Evolutionary conservation across 2,329 filamentous ascomycete genomes (phyloP), one percentile per base, ranked within the genome.

Genomic region (Ophiostoma sp.): DNA sequence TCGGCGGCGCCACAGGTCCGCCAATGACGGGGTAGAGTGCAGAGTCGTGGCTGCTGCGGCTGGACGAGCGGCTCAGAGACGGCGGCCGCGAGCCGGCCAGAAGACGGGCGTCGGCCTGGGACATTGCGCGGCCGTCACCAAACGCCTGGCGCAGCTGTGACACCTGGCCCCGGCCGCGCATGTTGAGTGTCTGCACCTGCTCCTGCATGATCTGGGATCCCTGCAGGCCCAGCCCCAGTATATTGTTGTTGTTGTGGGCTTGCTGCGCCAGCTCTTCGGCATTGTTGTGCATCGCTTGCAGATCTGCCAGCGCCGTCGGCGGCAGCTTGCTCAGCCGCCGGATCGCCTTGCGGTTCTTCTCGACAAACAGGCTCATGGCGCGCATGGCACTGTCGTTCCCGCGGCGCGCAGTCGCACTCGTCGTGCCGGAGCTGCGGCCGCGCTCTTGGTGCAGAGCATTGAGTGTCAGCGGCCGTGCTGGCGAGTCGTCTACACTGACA

Each of bases 361-460:
- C 78, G 62, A 83, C 79, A 74, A 83, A 83, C 48, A 70, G 77
- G 15, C 79, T 81, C 79, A 84, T 84, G 31, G 80, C 79, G 23
- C 78, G 78, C 67, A 83, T 74, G 4, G 83, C 82, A 35, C 77
- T 78, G 17, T 75, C 77, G 70, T 82, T 81, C 68, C 81, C 79
- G 68, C 82, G 57, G 27, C 60, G 23, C 10, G 64, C 65, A 1
- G 39, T 36, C 2, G 35, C 69, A n/a, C 35, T 57, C 10, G 68
- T 44, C 4, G 36, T 69, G 39, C 68, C 68, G 7, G 68, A 39
- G 39, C 57, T 69, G n/a, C 68, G 57, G 15, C 57, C 57, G n/a
- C 71, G 71, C 48, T 60, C 39, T 13, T 69, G 68, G 57, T 72
- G 69, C 41, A 71, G 44, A 4, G 67, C 68, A 67, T 71, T 71